These are phyloP conservation scores for Pulveroboletus sp. DNA, from an alignment of 768 basidiomycete genomes.

Conservation along the genomic window DNA sequence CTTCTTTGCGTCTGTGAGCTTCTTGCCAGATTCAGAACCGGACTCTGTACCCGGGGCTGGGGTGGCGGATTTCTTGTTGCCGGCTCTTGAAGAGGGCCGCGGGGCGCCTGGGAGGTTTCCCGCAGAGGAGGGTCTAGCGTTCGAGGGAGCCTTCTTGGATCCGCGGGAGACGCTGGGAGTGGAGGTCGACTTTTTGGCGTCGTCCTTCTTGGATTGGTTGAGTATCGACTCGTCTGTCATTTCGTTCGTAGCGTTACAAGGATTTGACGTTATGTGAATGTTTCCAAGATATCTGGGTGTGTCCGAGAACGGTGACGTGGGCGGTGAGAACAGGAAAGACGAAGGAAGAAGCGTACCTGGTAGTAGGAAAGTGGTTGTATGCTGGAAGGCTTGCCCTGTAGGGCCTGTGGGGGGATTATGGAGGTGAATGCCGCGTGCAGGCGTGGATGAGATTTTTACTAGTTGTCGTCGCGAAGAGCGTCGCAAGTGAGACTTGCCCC, in stretches of 20 bases:
- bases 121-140: slow-evolving; percentile 36
- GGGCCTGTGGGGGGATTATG: slow-evolving; percentile 74
- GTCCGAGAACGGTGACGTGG: slow-evolving; percentile 28
- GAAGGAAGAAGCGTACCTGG: slow-evolving; percentile 35
- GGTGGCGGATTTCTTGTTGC: slow-evolving; percentile 52
- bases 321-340: slow-evolving; percentile 12
- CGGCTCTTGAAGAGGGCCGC: slow-evolving; percentile 60
- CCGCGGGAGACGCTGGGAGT: slow-evolving; percentile 47
- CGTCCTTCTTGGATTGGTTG: slow-evolving; percentile 59
- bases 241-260: slow-evolving; percentile 64
- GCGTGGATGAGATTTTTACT: slow-evolving; percentile 45
- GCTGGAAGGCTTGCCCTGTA: slow-evolving; percentile 79
- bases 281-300: slow-evolving; percentile 46
- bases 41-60: slow-evolving; percentile 50
- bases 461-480: slow-evolving; percentile 37
- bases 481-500: neutral
- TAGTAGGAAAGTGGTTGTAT: slow-evolving; percentile 38
- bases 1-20: slow-evolving; percentile 51
- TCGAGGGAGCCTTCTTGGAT: slow-evolving; percentile 54
- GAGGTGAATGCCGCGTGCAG: slow-evolving; percentile 51
- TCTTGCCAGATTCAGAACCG: slow-evolving; percentile 69
- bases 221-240: slow-evolving; percentile 77
- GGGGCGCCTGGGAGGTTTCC: slow-evolving; percentile 43
- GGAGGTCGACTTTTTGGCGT: slow-evolving; percentile 52
- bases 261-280: slow-evolving; percentile 34